These are phyloP conservation scores for Aspergillus wentii DNA, from an alignment of 495 filamentous ascomycete species.

Conservation along the genomic window DNA sequence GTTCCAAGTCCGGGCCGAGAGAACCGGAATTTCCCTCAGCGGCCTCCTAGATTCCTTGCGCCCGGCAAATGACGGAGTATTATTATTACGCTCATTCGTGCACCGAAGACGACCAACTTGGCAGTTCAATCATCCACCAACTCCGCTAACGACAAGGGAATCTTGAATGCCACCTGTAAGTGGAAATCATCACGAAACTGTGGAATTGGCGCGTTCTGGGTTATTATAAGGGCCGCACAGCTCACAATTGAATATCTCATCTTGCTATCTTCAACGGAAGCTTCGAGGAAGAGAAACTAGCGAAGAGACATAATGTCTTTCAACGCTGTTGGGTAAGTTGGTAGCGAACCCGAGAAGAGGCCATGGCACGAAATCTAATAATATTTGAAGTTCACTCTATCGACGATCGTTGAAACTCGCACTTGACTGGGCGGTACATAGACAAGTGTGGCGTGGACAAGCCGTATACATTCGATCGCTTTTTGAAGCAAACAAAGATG, in stretches of 20 bases:
- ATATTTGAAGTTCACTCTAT: constrained; percentile 71
- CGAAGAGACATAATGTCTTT: constrained; percentile 30
- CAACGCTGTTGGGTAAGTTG: constrained; percentile 33
- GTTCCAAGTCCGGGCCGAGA: constrained; percentile 20
- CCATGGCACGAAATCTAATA: constrained; percentile 8
- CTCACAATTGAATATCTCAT: no score
- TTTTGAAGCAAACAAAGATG: constrained; percentile 88
- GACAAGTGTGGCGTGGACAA: constrained; percentile 88
- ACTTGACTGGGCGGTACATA: constrained; percentile 90
- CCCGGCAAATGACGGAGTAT: constrained; percentile 33
- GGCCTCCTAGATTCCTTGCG: constrained; percentile 7
- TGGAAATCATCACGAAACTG: no score
- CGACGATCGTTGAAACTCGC: constrained; percentile 87
- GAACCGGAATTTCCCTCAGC: constrained; percentile 24
- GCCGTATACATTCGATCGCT: constrained; percentile 92
- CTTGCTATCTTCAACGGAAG: no score
- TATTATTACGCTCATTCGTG: constrained; percentile 32
- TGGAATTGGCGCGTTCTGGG: no score
- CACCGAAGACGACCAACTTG: constrained; percentile 9
- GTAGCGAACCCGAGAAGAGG: neutral
- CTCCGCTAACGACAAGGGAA: neutral
- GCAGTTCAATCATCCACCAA: constrained; percentile 21
- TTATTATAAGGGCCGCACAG: no score
- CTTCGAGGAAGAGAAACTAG: no score
- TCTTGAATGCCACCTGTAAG: neutral